Percentiles rank a stretch among this genome's conserved stretches.
Evolutionary conservation across 768 basidiomycete genomes (phyloP).

Genomic region (Sistotremastrum suecicum): DNA sequence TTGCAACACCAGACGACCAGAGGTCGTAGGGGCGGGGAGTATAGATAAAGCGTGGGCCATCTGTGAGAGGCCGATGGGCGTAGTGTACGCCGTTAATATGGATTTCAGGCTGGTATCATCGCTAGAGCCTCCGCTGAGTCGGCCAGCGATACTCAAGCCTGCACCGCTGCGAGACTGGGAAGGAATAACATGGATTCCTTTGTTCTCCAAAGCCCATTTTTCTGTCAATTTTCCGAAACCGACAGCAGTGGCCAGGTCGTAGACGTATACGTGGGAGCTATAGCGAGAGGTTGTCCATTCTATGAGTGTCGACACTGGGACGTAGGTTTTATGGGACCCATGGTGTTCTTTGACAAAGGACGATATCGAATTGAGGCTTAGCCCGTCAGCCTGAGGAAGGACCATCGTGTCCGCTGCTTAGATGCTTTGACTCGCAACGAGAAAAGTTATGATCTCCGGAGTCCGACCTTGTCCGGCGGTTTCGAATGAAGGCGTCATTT

Average conservation of each 20-base stretch:
- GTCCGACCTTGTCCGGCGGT: no score
- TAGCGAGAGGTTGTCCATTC: slow-evolving; percentile 51
- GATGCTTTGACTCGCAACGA: no score
- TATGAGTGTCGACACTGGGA: slow-evolving; percentile 22
- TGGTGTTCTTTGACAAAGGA: not conserved
- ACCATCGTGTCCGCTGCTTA: no score
- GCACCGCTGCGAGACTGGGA: slow-evolving; percentile 80
- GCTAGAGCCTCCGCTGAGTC: slow-evolving; percentile 60
- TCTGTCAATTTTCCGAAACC: slow-evolving; percentile 68
- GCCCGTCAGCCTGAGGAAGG: no score
- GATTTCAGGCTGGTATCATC: slow-evolving; percentile 44
- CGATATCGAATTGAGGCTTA: no score
- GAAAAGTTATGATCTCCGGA: no score
- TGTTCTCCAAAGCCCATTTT: slow-evolving; percentile 36
- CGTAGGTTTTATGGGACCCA: not conserved
- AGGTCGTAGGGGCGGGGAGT: slow-evolving; percentile 46
- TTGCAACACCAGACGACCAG: slow-evolving; percentile 67
- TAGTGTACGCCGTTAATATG: slow-evolving; percentile 66
- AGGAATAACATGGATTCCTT: slow-evolving; percentile 39
- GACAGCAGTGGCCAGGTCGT: slow-evolving; percentile 73
- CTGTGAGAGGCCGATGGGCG: slow-evolving; percentile 66
- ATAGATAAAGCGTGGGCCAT: slow-evolving; percentile 72
- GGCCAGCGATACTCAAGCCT: slow-evolving; percentile 63
- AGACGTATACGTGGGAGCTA: slow-evolving; percentile 63
- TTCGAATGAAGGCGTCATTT: no score